A percentile compares a stretch with the other conserved stretches of the same genome.
These are phyloP conservation scores for Blattamonas nauphoetae DNA, from an alignment of 78 protist species.

Conservation along the genomic window DNA sequence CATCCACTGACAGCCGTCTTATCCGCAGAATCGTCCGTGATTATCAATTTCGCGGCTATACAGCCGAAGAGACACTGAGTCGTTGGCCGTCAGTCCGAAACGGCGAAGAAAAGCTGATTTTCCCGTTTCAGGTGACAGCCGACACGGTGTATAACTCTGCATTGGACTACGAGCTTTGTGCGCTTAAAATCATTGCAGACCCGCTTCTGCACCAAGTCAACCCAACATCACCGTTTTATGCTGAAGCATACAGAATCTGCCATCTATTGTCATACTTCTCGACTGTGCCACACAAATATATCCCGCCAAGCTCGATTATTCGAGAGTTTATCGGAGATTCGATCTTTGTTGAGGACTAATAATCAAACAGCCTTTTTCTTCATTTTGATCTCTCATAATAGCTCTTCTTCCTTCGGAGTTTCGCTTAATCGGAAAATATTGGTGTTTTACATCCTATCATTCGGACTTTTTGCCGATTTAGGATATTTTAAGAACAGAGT, in stretches of 20 bases:
- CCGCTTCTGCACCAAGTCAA: background rate
- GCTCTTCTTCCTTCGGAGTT: too few species aligned
- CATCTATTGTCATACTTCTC: background rate
- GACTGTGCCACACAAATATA: background rate
- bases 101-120: background rate
- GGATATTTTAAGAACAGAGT: too few species aligned
- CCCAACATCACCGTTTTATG: background rate
- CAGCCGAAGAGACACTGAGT: background rate
- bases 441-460: too few species aligned
- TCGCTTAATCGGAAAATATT: too few species aligned
- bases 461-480: too few species aligned
- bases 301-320: background rate
- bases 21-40: constrained; percentile 30
- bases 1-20: constrained; percentile 21
- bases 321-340: constrained; percentile 31
- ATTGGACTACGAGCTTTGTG: background rate
- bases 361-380: too few species aligned
- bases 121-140: background rate
- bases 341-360: too few species aligned
- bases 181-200: background rate
- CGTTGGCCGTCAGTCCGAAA: background rate
- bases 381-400: too few species aligned
- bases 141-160: background rate
- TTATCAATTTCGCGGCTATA: constrained; percentile 21
- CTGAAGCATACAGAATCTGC: constrained; percentile 10